phyloP scores from a whole-genome alignment of 192 early-diverging fungal species.

The Diversispora epigaea region DNA sequence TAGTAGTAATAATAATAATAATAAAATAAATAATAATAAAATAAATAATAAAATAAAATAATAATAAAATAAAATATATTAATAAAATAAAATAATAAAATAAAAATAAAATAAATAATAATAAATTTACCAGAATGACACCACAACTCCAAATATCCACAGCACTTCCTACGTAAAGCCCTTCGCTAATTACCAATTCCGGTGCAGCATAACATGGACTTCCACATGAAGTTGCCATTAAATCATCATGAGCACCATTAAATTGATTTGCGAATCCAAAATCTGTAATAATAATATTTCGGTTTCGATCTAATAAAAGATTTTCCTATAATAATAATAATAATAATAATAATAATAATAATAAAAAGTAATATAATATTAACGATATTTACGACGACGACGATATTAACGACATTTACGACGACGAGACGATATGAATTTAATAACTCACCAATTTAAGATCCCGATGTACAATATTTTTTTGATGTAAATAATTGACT shows the following conservation, averaged over 20 bases:
- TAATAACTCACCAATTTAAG: conserved; percentile 76
- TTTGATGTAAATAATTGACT: conserved; percentile 90
- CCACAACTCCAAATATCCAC: conserved; percentile 99
- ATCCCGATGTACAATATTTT: conserved; percentile 95
- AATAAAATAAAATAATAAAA: not conserved
- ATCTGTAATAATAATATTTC: conserved; percentile 95
- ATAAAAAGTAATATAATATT: not conserved
- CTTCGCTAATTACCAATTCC: conserved; percentile 96
- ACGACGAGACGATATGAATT: not conserved
- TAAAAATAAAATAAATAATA: conserved; percentile 29
- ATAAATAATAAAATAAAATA: not conserved
- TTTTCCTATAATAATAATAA: conserved; percentile 69
- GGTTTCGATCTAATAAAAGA: conserved; percentile 84
- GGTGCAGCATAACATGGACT: conserved; percentile 99
- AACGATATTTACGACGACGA: not conserved
- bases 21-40: not conserved
- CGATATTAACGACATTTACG: not conserved
- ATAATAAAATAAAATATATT: not conserved
- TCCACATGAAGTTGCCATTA: conserved; percentile 94
- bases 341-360: conserved; percentile 20
- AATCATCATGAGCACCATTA: conserved; percentile 64
- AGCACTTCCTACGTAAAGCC: conserved; percentile 90
- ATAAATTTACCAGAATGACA: conserved; percentile 72
- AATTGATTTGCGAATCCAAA: conserved; percentile 98
- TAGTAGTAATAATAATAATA: not conserved